These are phyloP conservation scores for Saprolegnia diclina DNA, from an alignment of 352 stramenopile species.

Conservation along the genomic window DNA sequence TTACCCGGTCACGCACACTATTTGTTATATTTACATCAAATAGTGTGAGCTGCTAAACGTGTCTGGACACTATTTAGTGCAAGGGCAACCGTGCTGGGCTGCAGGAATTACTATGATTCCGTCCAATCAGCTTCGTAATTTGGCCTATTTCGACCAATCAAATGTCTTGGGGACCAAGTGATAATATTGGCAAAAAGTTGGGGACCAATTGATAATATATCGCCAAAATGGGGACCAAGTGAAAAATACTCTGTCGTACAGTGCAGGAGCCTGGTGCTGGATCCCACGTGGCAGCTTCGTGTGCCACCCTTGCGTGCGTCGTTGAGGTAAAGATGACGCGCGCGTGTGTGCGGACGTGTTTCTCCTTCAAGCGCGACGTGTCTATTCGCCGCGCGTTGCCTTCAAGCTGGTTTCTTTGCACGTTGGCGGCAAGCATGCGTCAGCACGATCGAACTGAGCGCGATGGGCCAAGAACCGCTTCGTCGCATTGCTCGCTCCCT, in stretches of 20 bases:
- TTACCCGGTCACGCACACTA: background rate
- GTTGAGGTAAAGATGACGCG: conserved; percentile 11
- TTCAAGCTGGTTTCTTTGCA: conserved; percentile 12
- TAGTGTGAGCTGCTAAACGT: too few species aligned
- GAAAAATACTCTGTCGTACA: background rate
- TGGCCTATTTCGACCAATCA: background rate
- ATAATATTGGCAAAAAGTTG: background rate
- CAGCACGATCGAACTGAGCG: too few species aligned
- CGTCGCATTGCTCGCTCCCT: too few species aligned
- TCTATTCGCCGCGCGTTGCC: background rate
- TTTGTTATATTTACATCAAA: too few species aligned
- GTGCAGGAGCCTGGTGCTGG: too few species aligned
- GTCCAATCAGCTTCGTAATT: background rate
- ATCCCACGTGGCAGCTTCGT: background rate
- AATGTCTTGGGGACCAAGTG: background rate
- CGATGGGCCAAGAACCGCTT: too few species aligned
- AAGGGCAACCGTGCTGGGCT: background rate
- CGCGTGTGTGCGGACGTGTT: background rate
- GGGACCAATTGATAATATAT: background rate
- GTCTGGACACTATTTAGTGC: background rate
- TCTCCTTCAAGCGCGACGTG: background rate
- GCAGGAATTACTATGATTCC: background rate
- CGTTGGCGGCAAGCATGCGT: background rate
- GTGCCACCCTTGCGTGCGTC: conserved; percentile 3
- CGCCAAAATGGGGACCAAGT: background rate